These are phyloP conservation scores for Syzygium malaccense DNA, from an alignment of 441 rosid genomes.

Conservation along the genomic window DNA sequence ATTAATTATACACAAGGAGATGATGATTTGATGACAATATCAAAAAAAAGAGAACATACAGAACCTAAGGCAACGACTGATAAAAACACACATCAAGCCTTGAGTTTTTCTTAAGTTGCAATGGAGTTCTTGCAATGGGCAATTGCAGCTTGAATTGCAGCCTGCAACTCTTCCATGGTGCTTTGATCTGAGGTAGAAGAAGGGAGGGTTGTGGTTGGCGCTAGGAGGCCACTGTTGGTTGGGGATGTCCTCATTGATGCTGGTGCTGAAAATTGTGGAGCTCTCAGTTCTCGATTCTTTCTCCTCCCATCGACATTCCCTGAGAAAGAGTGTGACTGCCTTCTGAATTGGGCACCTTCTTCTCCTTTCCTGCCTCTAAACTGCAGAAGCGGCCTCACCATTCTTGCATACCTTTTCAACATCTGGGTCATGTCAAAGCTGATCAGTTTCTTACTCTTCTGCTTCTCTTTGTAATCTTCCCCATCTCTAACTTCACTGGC, in stretches of 20 bases:
- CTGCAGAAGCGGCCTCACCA: conserved; percentile 44
- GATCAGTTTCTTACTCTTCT: conserved; percentile 31
- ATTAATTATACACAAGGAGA: not conserved
- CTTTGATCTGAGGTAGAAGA: conserved; percentile 47
- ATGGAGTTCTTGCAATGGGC: conserved; percentile 97
- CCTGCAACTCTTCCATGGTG: conserved; percentile 94
- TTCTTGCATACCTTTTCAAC: conserved; percentile 55
- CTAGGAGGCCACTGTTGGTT: conserved; percentile 67
- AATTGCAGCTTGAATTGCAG: conserved; percentile 97
- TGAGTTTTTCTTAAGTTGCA: conserved; percentile 46
- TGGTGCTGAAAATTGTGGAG: conserved; percentile 66
- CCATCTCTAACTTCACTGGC: conserved; percentile 24
- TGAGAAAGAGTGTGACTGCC: conserved; percentile 45
- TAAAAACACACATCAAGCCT: conserved; percentile 11
- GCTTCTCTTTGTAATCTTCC: conserved; percentile 33
- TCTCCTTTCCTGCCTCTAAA: conserved; percentile 45
- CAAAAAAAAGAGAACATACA: not conserved
- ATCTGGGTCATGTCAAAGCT: conserved; percentile 53
- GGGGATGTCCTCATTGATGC: conserved; percentile 92
- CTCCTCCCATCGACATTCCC: conserved; percentile 26
- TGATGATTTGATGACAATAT: not conserved
- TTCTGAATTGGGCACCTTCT: conserved; percentile 23
- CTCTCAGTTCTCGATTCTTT: conserved; percentile 37
- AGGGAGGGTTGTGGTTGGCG: conserved; percentile 32
- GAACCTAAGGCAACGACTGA: not conserved